Evolutionary conservation across 129 eudicot genomes (phyloP), one percentile per base, ranked within the genome.

Genomic region (Helianthus tuberosus): DNA sequence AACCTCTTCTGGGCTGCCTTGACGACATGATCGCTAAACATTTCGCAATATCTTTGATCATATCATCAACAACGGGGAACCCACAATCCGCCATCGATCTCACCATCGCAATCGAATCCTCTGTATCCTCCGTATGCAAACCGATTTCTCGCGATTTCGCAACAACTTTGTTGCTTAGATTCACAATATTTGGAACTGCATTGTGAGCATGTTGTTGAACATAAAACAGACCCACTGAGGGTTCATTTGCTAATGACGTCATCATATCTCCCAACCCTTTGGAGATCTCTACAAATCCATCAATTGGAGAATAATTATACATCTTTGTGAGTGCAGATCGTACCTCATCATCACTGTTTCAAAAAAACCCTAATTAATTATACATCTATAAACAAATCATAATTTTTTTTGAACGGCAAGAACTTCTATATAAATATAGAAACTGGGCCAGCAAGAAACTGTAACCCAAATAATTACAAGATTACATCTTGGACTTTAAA

Each of bases 1-100:
- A 67, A 25, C 97, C 99, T n/a, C 75, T 77, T 77, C 79, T 87
- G 9, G 87, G 91, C 50, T 90, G 89, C 60, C 79, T 93, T 11
- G 84, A 58, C 25, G 97, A 90, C 69, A 89, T 80, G 53, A 91
- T 79, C 4, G 85, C 84, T 20, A 95, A 77, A 12, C 90, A 89
- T 74, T 83, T 86, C 20, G 76, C 85, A 3, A 91, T 82, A 68
- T 95, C 95, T 58, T 51, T 74, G 17, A 89, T 73, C 96, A 95
- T 91, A 52, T 82, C 99, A 49, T 89, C 90, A 15, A 84, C 89
- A 68, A 95, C 81, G 7, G 90, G 87, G 77, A 80, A 41, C 14
- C 96, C 97, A 77, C 87, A 89, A 59, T 91, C 94, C 75, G 82
- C 89, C 96, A 95, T 91, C n/a, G 99, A 91, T n/a, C 86, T 87